Conservation (phyloP, 176 grass and related monocot species). For the Dactylis glomerata region DNA sequence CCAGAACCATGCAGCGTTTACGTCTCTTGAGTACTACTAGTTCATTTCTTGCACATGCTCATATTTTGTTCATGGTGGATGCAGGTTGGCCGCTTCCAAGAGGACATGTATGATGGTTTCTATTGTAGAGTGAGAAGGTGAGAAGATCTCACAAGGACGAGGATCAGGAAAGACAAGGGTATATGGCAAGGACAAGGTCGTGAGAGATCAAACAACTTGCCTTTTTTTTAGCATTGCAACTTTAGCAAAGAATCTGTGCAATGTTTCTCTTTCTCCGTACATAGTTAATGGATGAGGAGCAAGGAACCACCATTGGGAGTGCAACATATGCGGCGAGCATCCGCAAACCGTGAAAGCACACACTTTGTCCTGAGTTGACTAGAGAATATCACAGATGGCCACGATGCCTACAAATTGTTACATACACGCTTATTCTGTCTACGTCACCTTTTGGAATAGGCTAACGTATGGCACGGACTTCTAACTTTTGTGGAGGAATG, state of each 20-base stretch:
- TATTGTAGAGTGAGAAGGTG: constrained; percentile 2
- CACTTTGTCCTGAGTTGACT: constrained; percentile 48
- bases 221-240: constrained; percentile 12
- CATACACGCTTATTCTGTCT: not conserved
- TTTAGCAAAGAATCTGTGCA: constrained; percentile 22
- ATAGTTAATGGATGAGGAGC: constrained; percentile 22
- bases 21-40: not conserved
- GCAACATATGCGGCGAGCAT: constrained; percentile 48
- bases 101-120: not conserved
- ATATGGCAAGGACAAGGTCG: constrained; percentile 25
- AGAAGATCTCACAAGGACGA: constrained; percentile 3
- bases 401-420: constrained; percentile 9
- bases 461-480: not conserved
- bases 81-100: constrained; percentile 20
- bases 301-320: constrained; percentile 16
- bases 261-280: constrained; percentile 24
- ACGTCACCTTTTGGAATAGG: constrained; percentile 23
- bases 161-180: constrained; percentile 6
- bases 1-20: not conserved
- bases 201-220: not conserved
- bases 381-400: constrained; percentile 16
- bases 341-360: constrained; percentile 25
- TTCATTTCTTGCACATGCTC: constrained; percentile 7
- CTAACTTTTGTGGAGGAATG: not conserved
- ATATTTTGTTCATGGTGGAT: constrained; percentile 21